Base-by-base conservation (phyloP, 768 basidiomycete genomes). In the Saitozyma sp. region DNA sequence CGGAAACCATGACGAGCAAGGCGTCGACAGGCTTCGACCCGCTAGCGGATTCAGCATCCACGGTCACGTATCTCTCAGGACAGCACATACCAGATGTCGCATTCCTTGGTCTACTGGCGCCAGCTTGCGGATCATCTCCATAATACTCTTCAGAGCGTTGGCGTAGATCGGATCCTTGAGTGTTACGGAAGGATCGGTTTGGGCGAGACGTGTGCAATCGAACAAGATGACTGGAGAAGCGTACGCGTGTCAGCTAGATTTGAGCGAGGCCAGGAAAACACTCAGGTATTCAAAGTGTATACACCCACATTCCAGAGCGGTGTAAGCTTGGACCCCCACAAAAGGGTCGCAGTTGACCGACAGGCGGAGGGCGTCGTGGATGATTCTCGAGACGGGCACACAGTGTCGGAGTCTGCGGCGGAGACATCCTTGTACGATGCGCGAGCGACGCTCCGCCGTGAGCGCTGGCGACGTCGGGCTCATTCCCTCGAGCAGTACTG, bases 291-390 rank as follows among this genome's bases (percentile, higher is more conserved):
- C 2, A 29, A 29, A 29, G 29, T 3, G 20, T 3, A 38, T 19
- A 20, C 4, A 58, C 61, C 9, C 16, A 63, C 62, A 37, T 53
- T 63, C 57, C 8, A 63, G 38, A 9, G 48, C 20, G 17, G 56
- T 51, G 38, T 58, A 63, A 17, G 62, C 62, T 20, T 58, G 57
- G 1, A 42, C 48, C 19, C 46, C 43, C 29, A 58, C 48, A 16
- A 39, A 50, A 8, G 62, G 56, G 48, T 58, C 62, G n/a, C 43
- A 50, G 52, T 45, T 53, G 37, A 58, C 41, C 9, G 41, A 56
- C 7, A 51, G 50, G 17, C 50, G 38, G 10, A 57, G 14, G 7
- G 50, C 48, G 42, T 63, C 62, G 11, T 42, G 11, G 13, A 63
- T 19, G 19, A 63, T 63, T 38, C 41, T 41, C 16, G 56, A 10